Percentiles rank a stretch among this genome's conserved stretches.
Conservation (phyloP, 1,284 basidiomycete genomes). For the Neotropicomus parvogracilis region DNA sequence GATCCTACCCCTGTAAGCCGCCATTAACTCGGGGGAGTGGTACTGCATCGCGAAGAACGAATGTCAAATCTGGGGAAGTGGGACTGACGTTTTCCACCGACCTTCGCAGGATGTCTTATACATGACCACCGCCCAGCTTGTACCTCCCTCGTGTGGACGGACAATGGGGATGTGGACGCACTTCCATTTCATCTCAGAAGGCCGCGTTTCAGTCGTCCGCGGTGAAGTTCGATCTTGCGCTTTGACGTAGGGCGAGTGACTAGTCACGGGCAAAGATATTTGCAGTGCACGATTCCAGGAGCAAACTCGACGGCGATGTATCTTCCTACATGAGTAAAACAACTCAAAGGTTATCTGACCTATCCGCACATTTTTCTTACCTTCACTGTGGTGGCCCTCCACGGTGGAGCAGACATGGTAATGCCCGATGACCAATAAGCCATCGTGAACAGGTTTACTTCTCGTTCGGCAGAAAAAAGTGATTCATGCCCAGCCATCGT, state of each 20-base stretch:
- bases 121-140: constrained; percentile 1
- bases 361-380: too few relatives aligned
- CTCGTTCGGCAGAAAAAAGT: not conserved
- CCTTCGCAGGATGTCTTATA: constrained; percentile 9
- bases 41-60: constrained; percentile 2
- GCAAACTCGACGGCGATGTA: not conserved
- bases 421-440: too few relatives aligned
- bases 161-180: too few relatives aligned
- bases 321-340: too few relatives aligned
- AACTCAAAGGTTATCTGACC: too few relatives aligned
- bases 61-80: not conserved
- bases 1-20: constrained; percentile 4
- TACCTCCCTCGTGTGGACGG: not conserved
- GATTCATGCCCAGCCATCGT: not conserved
- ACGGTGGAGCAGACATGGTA: not conserved
- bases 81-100: not conserved
- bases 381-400: not conserved
- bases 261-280: not conserved
- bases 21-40: constrained; percentile 16
- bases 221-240: not conserved
- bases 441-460: not conserved
- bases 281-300: not conserved
- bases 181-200: too few relatives aligned
- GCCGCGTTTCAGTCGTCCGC: not conserved
- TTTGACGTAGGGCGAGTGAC: not conserved